Evolutionary conservation across 2,329 filamentous ascomycete species (phyloP).

Genomic region (Verruconis gallopava): DNA sequence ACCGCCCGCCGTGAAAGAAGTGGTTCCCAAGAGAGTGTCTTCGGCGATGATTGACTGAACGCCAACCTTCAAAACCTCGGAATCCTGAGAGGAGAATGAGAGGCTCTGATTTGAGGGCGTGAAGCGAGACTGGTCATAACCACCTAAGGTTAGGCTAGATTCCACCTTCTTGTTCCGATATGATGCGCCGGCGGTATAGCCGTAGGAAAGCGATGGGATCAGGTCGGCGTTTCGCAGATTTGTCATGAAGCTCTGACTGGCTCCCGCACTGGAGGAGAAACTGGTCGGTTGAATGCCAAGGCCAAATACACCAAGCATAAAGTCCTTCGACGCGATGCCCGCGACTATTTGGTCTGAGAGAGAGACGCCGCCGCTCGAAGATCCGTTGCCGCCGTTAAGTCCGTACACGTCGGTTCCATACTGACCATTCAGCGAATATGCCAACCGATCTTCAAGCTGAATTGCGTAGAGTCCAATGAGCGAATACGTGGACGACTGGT

Average conservation of each 20-base stretch:
- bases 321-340: slow-evolving; percentile 21
- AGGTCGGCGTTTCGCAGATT: slow-evolving; percentile 18
- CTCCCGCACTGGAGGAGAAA: slow-evolving; percentile 25
- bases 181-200: slow-evolving; percentile 28
- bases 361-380: slow-evolving; percentile 14
- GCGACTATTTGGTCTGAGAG: slow-evolving; percentile 25
- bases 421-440: slow-evolving; percentile 19
- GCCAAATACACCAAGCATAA: slow-evolving; percentile 27
- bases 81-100: slow-evolving; percentile 15
- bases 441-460: slow-evolving; percentile 18
- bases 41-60: slow-evolving; percentile 14
- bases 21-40: slow-evolving; percentile 11
- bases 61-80: slow-evolving; percentile 14
- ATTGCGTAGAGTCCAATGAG: slow-evolving; percentile 21
- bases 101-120: slow-evolving; percentile 16
- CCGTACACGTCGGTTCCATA: slow-evolving; percentile 25
- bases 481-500: slow-evolving; percentile 22
- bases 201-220: slow-evolving; percentile 26
- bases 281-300: slow-evolving; percentile 25
- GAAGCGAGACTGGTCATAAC: slow-evolving; percentile 25
- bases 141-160: slow-evolving; percentile 22
- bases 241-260: slow-evolving; percentile 20
- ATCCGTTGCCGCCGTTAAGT: slow-evolving; percentile 17
- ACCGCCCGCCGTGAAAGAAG: slow-evolving; percentile 10
- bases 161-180: slow-evolving; percentile 12